Conservation (phyloP, 108 stramenopile genomes). For the Skeletonema tropicum region DNA sequence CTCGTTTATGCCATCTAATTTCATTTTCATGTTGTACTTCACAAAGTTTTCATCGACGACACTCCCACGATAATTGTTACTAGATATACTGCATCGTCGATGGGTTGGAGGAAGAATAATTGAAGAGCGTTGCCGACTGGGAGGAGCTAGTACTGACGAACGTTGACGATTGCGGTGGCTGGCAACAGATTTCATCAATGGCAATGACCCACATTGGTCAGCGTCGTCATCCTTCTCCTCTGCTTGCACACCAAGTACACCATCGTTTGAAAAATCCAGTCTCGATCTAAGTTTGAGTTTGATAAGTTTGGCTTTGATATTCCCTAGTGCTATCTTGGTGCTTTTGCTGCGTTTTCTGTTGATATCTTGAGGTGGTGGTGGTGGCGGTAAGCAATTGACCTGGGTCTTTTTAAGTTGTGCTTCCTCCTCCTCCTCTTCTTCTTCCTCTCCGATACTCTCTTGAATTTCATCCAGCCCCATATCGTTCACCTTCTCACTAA, state of each 20-base stretch:
- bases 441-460: not conserved
- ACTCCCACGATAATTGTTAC: not conserved
- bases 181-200: not conserved
- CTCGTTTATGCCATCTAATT: conserved; percentile 4
- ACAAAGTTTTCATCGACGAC: conserved; percentile 8
- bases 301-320: conserved; percentile 13
- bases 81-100: not conserved
- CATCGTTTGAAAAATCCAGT: conserved; percentile 17
- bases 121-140: not conserved
- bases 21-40: conserved; percentile 24
- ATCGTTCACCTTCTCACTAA: not conserved
- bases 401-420: not conserved
- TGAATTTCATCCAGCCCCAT: not conserved
- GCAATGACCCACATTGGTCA: not conserved
- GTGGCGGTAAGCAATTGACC: not conserved
- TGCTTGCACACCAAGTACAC: conserved; percentile 28
- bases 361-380: not conserved
- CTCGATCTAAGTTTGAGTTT: conserved; percentile 14
- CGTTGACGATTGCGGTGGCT: no score
- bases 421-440: not conserved
- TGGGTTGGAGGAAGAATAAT: not conserved
- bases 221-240: not conserved
- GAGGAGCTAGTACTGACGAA: not conserved
- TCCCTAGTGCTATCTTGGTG: not conserved
- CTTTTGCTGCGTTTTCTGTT: not conserved